Evolutionary conservation across 1,284 basidiomycete species (phyloP), one percentile per base, ranked within the genome.

Genomic region (Microbotryum silenes-acaulis): DNA sequence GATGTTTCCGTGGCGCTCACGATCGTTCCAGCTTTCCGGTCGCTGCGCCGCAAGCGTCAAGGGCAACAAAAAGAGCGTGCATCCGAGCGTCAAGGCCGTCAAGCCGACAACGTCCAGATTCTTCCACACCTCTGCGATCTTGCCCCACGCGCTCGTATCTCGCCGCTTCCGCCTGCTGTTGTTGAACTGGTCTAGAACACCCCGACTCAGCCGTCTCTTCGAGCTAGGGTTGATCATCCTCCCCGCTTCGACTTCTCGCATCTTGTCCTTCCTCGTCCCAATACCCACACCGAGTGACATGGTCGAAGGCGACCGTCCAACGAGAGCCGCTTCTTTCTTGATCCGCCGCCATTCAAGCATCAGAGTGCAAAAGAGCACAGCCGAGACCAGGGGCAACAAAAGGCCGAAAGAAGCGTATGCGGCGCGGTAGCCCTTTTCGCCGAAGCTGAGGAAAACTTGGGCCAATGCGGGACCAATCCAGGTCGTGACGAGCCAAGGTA

Each of bases 401-500:
- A 70, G 59, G 10, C 71, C 72, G 37, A 72, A 74, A 16, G 68
- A 54, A 33, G 62, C 61, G 59, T 72, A 74, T 31, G 68, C 69
- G 37, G 63, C 44, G 31, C 72, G 67, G 60, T 73, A 73, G 16
- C 72, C 72, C 3, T 57, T 45, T n/a, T 70, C 69, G 27, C 72
- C 72, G 9, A 55, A 59, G 3, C 62, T 63, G 23, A 67, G 67
- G 57, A 73, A 72, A 44, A 58, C 59, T 1, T 69, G 59, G 4
- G 67, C 72, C n/a, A 73, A 54, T 0, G 65, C 59, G 2, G 72
- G 72, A 14, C 72, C 72, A 58, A 73, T 63, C 70, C 71, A 72
- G 23, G 69, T 70, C 25, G 72, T 72, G 21, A 71, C 23, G 33
- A 73, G 57, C 72, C 72, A 74, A 1, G 72, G 72, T 4, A 71